Base-by-base conservation (phyloP, 169 alveolate genomes). In the Plasmodium malariae region DNA sequence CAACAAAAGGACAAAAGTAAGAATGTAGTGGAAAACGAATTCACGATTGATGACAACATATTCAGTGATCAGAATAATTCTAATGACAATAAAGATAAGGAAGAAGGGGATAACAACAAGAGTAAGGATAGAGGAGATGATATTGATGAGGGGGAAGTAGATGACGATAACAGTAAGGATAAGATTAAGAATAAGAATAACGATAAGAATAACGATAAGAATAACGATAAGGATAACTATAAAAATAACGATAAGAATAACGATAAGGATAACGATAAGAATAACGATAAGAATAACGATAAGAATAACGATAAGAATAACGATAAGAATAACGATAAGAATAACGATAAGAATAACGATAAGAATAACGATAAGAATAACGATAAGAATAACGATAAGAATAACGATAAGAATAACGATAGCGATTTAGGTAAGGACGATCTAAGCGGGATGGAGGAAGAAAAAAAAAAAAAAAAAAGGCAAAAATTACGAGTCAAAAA, bases 11-110 rank as follows among this genome's bases (percentile, higher is more conserved):
- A 36, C 30, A 71, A 71, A 71, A 28, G 68, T 36, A 48, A 48
- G 24, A 28, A 60, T 19, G 2, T 26, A 3, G 32, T 54, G 26
- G 62, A 68, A 26, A 19, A 40, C 28, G 63, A 40, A 17, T 17
- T 17, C 19, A 68, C 14, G 14, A n/a, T n/a, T n/a, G n/a, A n/a
- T n/a, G 62, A 69, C 60, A 43, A 69, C 45, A 37, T 69, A 5
- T 51, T 48, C 26, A 45, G 85, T 34, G 68, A 71, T 36, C 48
- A 71, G 17, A 71, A 51, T 59, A 26, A 26, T 21, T 43, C 48
- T 17, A 59, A 71, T 71, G 69, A 71, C 1, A 0, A 55, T 11
- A 7, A 24, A 49, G 76, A 26, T 32, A 68, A 30, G 14, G 57
- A 32, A 34, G 74, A 43, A 48, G 73, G 11, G 40, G 1, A 43